Evolutionary conservation across 441 rosid genomes (phyloP).

Genomic region (Theobroma grandiflorum): DNA sequence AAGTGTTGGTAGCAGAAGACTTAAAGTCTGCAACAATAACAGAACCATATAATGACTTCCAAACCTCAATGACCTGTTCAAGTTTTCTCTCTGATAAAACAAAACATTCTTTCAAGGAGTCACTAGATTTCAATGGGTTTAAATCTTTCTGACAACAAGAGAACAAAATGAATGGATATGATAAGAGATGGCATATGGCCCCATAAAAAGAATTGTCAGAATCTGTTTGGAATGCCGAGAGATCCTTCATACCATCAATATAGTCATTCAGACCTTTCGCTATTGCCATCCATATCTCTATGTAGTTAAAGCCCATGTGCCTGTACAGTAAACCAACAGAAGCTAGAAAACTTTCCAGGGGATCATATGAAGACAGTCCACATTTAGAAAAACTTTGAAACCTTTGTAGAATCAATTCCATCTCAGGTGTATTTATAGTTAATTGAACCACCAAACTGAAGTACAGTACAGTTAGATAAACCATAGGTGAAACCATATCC

Average conservation of each 20-base stretch:
- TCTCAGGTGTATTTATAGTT: constrained; percentile 17
- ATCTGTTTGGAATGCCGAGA: constrained; percentile 31
- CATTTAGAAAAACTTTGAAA: constrained; percentile 35
- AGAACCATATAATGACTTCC: constrained; percentile 54
- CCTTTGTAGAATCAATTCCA: constrained; percentile 33
- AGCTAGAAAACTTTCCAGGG: constrained; percentile 43
- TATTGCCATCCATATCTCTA: constrained; percentile 48
- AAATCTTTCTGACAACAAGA: constrained; percentile 27
- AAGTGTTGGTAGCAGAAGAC: constrained; percentile 29
- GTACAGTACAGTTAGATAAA: constrained; percentile 49
- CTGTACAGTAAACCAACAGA: constrained; percentile 43
- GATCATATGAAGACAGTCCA: constrained; percentile 42
- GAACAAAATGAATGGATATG: constrained; percentile 53
- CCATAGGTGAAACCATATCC: constrained; percentile 61
- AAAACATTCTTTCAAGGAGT: constrained; percentile 34
- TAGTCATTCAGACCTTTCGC: constrained; percentile 47
- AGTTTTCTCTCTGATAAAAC: constrained; percentile 33
- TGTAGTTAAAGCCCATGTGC: constrained; percentile 34
- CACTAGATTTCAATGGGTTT: constrained; percentile 12
- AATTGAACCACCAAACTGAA: constrained; percentile 39
- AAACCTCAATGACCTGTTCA: constrained; percentile 43
- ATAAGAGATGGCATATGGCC: constrained; percentile 45
- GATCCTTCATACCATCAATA: constrained; percentile 40
- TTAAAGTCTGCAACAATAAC: constrained; percentile 36
- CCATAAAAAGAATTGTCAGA: constrained; percentile 26